Base-by-base conservation (phyloP, 2,329 filamentous ascomycete genomes). In the Sclerotinia glacialis region DNA sequence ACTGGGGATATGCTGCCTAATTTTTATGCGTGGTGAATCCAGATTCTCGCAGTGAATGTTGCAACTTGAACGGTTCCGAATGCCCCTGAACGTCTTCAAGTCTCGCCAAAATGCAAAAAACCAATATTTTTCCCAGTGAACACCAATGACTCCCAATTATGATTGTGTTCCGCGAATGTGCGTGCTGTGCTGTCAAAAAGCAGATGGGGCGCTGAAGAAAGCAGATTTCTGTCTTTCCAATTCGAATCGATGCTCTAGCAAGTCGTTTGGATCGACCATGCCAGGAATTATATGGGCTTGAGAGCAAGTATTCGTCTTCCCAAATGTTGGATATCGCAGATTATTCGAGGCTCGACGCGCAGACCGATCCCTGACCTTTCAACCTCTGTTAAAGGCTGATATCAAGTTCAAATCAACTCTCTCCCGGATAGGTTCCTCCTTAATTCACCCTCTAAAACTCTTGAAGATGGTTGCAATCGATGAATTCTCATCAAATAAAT, bases 301-400 rank as follows among this genome's bases (percentile, higher is more conserved):
- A n/a, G 11, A 47, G 44, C n/a, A 49, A 37, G 7, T 12, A 5
- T 9, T 37, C 4, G n/a, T 26, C 28, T 37, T 37, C n/a, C 28
- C 28, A 49, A 21, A 11, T 21, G 31, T 44, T 47, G 31, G 37
- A 60, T 60, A 47, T 60, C 44, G 28, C n/a, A 49, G 31, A 37
- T 60, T 21, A 14, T 49, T 60, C n/a, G 58, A 60, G 56, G 26
- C 46, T 60, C n/a, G 44, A 60, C 58, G 14, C 44, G 44, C 58
- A 60, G 44, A 47, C n/a, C 9, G 44, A 37, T 34, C 58, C 44
- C 28, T n/a, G n/a, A 8, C 8, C n/a, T 16, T 31, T 21, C 12
- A 60, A 26, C n/a, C 8, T 28, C 28, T 26, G 2, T 47, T 18
- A 11, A 18, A 54, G 18, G 52, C 49, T 37, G 56, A 60, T 47